These are phyloP conservation scores for Piloderma croceum DNA, from an alignment of 768 basidiomycete genomes.

Conservation along the genomic window DNA sequence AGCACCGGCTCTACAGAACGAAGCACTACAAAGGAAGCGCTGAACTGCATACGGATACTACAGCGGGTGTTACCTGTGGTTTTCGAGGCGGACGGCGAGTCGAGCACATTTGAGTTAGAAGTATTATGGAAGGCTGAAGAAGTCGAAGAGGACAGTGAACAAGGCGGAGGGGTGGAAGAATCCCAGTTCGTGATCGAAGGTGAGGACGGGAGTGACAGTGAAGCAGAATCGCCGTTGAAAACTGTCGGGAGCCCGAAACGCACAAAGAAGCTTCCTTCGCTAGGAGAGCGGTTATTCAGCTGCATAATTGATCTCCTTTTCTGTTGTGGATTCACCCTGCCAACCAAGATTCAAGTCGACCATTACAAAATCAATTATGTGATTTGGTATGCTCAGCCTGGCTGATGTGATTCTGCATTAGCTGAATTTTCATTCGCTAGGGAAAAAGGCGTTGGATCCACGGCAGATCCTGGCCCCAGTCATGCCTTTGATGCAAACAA, in stretches of 20 bases:
- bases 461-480: constrained; percentile 60
- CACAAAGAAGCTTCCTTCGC: constrained; percentile 57
- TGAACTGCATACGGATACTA: constrained; percentile 90
- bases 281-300: constrained; percentile 76
- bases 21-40: constrained; percentile 76
- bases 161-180: constrained; percentile 20
- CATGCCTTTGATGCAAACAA: constrained; percentile 73
- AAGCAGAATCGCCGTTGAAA: constrained; percentile 17
- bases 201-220: constrained; percentile 49
- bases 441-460: constrained; percentile 95
- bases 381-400: constrained; percentile 66
- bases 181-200: constrained; percentile 90
- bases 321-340: constrained; percentile 90
- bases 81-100: constrained; percentile 72
- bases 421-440: constrained; percentile 33
- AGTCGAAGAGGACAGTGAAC: constrained; percentile 32
- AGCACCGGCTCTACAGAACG: constrained; percentile 45
- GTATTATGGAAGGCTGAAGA: constrained; percentile 76
- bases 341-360: constrained; percentile 68
- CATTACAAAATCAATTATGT: constrained; percentile 81
- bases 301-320: constrained; percentile 84
- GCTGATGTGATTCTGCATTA: neutral
- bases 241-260: constrained; percentile 24
- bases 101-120: constrained; percentile 68
- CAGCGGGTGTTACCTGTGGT: constrained; percentile 87